phyloP scores from a whole-genome alignment of 2,329 filamentous ascomycete species.

The Scedosporium boydii region DNA sequence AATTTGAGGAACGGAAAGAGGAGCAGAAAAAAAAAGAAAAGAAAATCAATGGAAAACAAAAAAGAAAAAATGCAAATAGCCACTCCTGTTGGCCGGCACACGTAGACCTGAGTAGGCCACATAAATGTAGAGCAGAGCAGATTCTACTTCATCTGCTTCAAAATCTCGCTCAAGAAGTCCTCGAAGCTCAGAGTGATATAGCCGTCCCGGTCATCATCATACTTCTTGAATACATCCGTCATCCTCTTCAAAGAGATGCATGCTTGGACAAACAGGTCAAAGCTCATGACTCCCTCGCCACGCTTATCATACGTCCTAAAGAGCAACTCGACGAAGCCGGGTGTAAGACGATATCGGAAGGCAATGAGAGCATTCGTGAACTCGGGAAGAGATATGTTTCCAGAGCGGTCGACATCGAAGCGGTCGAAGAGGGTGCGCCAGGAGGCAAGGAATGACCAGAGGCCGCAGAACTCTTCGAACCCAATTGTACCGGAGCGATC shows the following conservation, averaged over 20 bases:
- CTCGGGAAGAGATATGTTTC: conserved; percentile 77
- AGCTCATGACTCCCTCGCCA: conserved; percentile 64
- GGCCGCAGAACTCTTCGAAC: conserved; percentile 90
- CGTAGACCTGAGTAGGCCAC: background rate
- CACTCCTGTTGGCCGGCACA: background rate
- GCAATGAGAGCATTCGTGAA: conserved; percentile 85
- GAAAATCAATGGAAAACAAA: background rate
- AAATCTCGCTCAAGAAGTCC: conserved; percentile 64
- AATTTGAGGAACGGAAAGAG: background rate
- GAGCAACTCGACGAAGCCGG: conserved; percentile 72
- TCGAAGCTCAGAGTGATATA: conserved; percentile 80
- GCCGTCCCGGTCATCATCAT: conserved; percentile 92
- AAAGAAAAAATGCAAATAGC: background rate
- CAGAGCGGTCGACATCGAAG: conserved; percentile 80
- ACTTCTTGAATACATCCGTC: conserved; percentile 99
- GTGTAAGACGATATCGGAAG: conserved; percentile 86
- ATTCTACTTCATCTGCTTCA: conserved; percentile 47
- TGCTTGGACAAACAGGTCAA: conserved; percentile 94
- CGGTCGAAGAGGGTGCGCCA: conserved; percentile 94
- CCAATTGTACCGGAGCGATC: conserved; percentile 82
- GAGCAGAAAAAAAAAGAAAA: too few relatives aligned
- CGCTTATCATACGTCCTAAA: conserved; percentile 85
- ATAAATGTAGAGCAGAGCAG: background rate
- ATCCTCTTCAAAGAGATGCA: conserved; percentile 96
- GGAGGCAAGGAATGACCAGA: conserved; percentile 92